These are phyloP conservation scores for Schwanniomyces polymorphus DNA, from an alignment of 805 yeast genomes.

Conservation along the genomic window DNA sequence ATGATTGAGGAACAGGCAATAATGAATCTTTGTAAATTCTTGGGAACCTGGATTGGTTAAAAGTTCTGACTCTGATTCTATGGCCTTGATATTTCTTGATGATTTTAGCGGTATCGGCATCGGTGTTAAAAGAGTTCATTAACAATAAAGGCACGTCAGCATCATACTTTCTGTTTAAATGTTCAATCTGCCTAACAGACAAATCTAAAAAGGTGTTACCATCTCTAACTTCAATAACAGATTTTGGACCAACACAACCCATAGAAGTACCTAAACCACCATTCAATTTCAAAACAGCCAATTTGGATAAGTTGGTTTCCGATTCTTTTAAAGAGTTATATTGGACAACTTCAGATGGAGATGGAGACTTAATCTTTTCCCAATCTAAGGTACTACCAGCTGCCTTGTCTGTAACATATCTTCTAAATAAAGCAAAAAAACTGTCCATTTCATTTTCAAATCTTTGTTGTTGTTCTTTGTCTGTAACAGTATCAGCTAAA, in stretches of 20 bases:
- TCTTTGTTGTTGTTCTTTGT: slow-evolving; percentile 45
- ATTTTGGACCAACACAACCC: slow-evolving; percentile 99
- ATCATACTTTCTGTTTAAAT: slow-evolving; percentile 84
- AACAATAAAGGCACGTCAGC: slow-evolving; percentile 93
- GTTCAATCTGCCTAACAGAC: slow-evolving; percentile 95
- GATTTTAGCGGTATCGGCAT: slow-evolving; percentile 89
- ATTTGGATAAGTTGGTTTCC: slow-evolving; percentile 60
- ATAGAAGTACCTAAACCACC: slow-evolving; percentile 99
- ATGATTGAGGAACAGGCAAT: slow-evolving; percentile 85
- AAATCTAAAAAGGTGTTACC: slow-evolving; percentile 96
- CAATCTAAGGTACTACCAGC: slow-evolving; percentile 82
- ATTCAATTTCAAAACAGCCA: slow-evolving; percentile 93
- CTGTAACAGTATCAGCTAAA: slow-evolving; percentile 78
- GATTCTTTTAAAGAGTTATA: slow-evolving; percentile 51
- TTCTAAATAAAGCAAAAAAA: slow-evolving; percentile 88
- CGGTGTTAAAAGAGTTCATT: slow-evolving; percentile 99
- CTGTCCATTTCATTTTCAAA: slow-evolving; percentile 94
- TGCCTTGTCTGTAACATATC: slow-evolving; percentile 88
- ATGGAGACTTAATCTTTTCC: slow-evolving; percentile 94
- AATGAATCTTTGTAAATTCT: slow-evolving; percentile 94
- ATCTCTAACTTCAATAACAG: slow-evolving; percentile 97
- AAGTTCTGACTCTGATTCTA: slow-evolving; percentile 90
- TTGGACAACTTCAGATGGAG: slow-evolving; percentile 83
- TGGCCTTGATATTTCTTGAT: slow-evolving; percentile 97
- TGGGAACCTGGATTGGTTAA: slow-evolving; percentile 98